Conservation (phyloP, 2,329 filamentous ascomycete species). For the Trichophyton simii region DNA sequence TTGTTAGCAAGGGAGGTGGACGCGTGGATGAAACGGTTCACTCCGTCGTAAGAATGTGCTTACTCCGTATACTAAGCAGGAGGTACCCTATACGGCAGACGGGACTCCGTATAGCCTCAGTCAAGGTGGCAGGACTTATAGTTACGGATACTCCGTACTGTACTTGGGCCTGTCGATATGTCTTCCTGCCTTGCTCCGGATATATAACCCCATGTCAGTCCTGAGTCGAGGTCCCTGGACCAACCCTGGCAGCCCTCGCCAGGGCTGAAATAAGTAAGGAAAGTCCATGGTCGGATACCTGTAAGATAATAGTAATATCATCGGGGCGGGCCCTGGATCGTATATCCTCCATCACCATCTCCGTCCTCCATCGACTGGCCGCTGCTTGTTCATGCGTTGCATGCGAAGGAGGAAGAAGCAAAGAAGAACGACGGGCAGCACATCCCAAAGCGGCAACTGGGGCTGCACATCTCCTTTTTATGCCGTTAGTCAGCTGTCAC, state of each 20-base stretch:
- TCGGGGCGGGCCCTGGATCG: background rate
- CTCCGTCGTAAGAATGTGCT: background rate
- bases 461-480: background rate
- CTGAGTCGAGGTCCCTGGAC: background rate
- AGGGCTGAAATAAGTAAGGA: background rate
- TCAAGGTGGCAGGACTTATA: too few species aligned
- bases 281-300: too few species aligned
- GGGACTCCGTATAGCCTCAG: too few species aligned
- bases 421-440: background rate
- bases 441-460: background rate
- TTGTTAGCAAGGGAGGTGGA: background rate
- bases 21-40: constrained; percentile 2
- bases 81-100: background rate
- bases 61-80: background rate
- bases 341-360: background rate
- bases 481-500: background rate
- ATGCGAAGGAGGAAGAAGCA: background rate
- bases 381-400: background rate
- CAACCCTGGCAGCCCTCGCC: background rate
- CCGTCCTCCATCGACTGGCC: background rate
- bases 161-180: too few species aligned
- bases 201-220: background rate
- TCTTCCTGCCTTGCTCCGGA: background rate
- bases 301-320: background rate
- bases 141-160: too few species aligned